These are phyloP conservation scores for Colletotrichum cereale DNA, from an alignment of 2,329 filamentous ascomycete species.

Conservation along the genomic window DNA sequence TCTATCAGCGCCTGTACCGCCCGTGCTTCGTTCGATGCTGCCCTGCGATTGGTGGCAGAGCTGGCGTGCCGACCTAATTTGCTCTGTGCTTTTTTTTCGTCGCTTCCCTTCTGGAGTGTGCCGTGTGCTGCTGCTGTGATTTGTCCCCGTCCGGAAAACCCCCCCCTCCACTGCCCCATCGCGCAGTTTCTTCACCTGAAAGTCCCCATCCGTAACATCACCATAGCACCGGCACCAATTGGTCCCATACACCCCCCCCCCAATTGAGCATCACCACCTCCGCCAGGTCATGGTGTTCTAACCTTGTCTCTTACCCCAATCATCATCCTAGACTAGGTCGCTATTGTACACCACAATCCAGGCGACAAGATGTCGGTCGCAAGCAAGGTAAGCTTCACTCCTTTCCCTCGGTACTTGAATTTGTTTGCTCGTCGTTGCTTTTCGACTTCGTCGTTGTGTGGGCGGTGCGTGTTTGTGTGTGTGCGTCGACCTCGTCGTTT, in stretches of 20 bases:
- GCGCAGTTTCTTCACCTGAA: constrained; percentile 43
- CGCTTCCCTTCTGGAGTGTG: constrained; percentile 5
- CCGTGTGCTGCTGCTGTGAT: constrained; percentile 25
- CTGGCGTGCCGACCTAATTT: constrained; percentile 38
- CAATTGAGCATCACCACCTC: constrained; percentile 39
- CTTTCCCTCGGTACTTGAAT: constrained; percentile 12
- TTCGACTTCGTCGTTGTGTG: constrained; percentile 14
- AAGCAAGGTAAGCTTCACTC: constrained; percentile 41
- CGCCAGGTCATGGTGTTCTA: constrained; percentile 43
- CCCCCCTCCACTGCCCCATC: constrained; percentile 38
- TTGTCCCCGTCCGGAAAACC: constrained; percentile 29
- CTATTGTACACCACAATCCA: constrained; percentile 44
- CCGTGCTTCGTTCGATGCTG: constrained; percentile 6
- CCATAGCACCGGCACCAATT: constrained; percentile 37
- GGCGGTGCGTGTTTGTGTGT: background rate
- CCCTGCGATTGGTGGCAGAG: constrained; percentile 24
- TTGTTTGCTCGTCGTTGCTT: constrained; percentile 11
- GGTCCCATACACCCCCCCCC: constrained; percentile 32
- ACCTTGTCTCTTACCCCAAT: constrained; percentile 42
- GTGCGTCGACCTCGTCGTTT: constrained; percentile 9
- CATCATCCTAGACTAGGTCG: constrained; percentile 43
- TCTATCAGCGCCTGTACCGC: constrained; percentile 1
- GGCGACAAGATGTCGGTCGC: constrained; percentile 44
- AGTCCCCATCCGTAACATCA: constrained; percentile 38
- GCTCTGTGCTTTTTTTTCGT: constrained; percentile 29